These are phyloP conservation scores for Amanita jacksonii DNA, from an alignment of 768 basidiomycete genomes.

Conservation along the genomic window DNA sequence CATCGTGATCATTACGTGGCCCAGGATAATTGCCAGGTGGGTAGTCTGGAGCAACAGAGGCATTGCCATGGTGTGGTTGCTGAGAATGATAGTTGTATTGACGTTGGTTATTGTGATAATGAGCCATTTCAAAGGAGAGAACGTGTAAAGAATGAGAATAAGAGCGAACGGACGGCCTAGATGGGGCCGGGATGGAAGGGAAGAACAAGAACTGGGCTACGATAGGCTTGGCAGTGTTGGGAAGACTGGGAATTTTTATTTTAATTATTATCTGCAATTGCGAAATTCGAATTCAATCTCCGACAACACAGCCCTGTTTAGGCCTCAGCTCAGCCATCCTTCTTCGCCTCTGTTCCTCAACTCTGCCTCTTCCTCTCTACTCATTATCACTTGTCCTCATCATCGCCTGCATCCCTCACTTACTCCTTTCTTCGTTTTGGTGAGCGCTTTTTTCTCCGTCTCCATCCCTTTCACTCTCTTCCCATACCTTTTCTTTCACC, in stretches of 20 bases:
- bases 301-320: slow-evolving; percentile 38
- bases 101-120: slow-evolving; percentile 45
- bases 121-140: slow-evolving; percentile 34
- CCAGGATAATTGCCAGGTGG: slow-evolving; percentile 18
- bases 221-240: too few species aligned
- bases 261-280: slow-evolving; percentile 6
- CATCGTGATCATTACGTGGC: slow-evolving; percentile 35
- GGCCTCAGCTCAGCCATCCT: slow-evolving; percentile 19
- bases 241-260: neutral
- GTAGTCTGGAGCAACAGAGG: slow-evolving; percentile 26
- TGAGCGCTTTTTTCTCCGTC: slow-evolving; percentile 13
- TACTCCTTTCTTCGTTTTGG: slow-evolving; percentile 11
- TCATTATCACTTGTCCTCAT: too few species aligned
- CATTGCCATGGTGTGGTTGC: slow-evolving; percentile 16
- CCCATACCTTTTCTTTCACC: neutral
- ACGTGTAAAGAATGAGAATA: neutral
- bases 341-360: slow-evolving; percentile 14
- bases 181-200: neutral
- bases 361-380: slow-evolving; percentile 12
- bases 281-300: slow-evolving; percentile 36
- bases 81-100: slow-evolving; percentile 28
- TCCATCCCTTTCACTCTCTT: neutral
- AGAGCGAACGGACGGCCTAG: slow-evolving; percentile 19
- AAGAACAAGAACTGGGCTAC: neutral
- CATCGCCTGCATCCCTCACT: slow-evolving; percentile 9